These are phyloP conservation scores for Cryoendolithus antarcticus DNA, from an alignment of 2,329 filamentous ascomycete genomes.

Conservation along the genomic window DNA sequence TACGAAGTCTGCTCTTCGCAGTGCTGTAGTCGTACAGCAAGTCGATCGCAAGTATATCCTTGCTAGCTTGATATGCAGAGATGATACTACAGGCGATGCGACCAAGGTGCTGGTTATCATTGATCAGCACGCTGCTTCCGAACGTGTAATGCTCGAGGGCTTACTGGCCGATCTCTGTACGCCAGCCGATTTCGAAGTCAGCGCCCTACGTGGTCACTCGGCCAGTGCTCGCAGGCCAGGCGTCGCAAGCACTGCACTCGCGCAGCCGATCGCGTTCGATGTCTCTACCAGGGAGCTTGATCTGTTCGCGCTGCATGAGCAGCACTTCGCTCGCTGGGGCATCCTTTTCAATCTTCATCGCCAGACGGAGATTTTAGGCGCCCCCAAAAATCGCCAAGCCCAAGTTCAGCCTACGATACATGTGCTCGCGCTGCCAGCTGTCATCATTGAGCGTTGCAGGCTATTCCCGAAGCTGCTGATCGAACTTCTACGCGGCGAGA, in stretches of 20 bases:
- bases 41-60: slow-evolving; percentile 87
- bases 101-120: slow-evolving; percentile 53
- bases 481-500: slow-evolving; percentile 60
- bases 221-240: slow-evolving; percentile 3
- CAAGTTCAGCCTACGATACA: background rate
- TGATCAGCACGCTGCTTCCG: slow-evolving; percentile 92
- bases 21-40: slow-evolving; percentile 61
- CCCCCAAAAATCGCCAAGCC: too few species aligned
- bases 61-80: slow-evolving; percentile 38
- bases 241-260: slow-evolving; percentile 25
- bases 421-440: slow-evolving; percentile 46
- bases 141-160: slow-evolving; percentile 66
- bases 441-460: slow-evolving; percentile 64
- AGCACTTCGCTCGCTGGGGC: slow-evolving; percentile 62
- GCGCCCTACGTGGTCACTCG: background rate
- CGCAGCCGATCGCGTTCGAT: slow-evolving; percentile 51
- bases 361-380: too few species aligned
- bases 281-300: slow-evolving; percentile 47
- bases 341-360: slow-evolving; percentile 46
- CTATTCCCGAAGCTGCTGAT: slow-evolving; percentile 59
- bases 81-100: slow-evolving; percentile 3
- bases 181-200: slow-evolving; percentile 8
- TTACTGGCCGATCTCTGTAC: slow-evolving; percentile 50
- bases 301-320: slow-evolving; percentile 42
- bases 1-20: slow-evolving; percentile 30